Base-by-base conservation (phyloP, 176 grass and related monocot species). In the Calamus simplicifolius region DNA sequence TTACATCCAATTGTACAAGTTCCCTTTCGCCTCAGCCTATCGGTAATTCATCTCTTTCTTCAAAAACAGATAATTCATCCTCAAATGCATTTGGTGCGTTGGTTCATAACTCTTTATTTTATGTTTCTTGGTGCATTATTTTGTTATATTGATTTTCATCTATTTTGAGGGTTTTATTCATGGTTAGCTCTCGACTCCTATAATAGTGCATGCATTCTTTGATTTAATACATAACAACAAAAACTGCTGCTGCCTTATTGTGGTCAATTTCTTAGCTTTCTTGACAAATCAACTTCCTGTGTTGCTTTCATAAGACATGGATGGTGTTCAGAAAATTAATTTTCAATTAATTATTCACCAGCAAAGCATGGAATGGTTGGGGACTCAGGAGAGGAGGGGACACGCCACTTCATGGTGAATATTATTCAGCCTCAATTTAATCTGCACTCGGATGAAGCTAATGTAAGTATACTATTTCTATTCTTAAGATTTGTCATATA, bases 391-490 rank as follows among this genome's bases (percentile, higher is more conserved):
- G 91, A 96, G 73, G 83, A 96, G 84, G 92, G 87, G 54, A 90
- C 78, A 13, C 80, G 81, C 19, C 78, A 73, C 59, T 96, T 96
- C 72, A 96, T 96, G 84, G 83, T 96, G 69, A 96, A 96, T 69
- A 58, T 90, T 82, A 75, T 83, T 60, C 86, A 87, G 69, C 92
- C 92, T 59, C 92, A 96, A 58, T 90, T 96, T 87, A 96, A 96
- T 80, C 79, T 96, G 71, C 92, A 96, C 77, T 96, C 92, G 23
- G 92, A 96, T 85, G 92, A 96, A 72, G 83, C 87, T 74, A 96
- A 90, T 80, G 92, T 96, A 79, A 90, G 92, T 81, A 63, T 80
- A 61, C 58, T 13, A 43, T 43, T 43, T 43, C 10, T 12, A 2
- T 10, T 12, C 35, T 12, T 12, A 43, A 43, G 35, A 43, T 43